phyloP scores from a whole-genome alignment of 768 basidiomycete species.

The Boletales sp. region DNA sequence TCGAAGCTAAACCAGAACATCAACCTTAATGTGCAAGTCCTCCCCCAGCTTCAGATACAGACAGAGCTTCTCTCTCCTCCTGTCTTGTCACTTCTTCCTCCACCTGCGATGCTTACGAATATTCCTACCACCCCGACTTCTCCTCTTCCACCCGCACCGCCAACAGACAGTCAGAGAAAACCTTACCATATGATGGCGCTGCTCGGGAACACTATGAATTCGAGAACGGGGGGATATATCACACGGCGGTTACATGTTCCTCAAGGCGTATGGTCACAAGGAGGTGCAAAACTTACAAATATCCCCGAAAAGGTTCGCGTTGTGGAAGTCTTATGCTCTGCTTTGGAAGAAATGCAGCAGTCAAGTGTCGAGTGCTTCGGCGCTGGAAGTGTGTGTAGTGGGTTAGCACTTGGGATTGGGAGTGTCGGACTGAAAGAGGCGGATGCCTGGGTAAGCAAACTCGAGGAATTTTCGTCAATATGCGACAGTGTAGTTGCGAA shows the following conservation, averaged over 20 bases:
- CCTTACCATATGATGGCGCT: slow-evolving; percentile 91
- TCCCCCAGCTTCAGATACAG: slow-evolving; percentile 48
- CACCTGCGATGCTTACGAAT: slow-evolving; percentile 46
- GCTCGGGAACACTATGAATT: slow-evolving; percentile 73
- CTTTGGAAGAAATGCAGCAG: slow-evolving; percentile 73
- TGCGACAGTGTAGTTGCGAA: slow-evolving; percentile 79
- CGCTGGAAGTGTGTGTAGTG: slow-evolving; percentile 73
- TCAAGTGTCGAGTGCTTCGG: slow-evolving; percentile 74
- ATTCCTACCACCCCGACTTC: slow-evolving; percentile 75
- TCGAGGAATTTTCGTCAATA: slow-evolving; percentile 76
- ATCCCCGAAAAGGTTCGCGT: slow-evolving; percentile 83
- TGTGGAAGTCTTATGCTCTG: slow-evolving; percentile 72
- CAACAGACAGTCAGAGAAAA: slow-evolving; percentile 69
- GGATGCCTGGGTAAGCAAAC: slow-evolving; percentile 69
- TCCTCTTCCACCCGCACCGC: slow-evolving; percentile 70
- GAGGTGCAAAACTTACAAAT: slow-evolving; percentile 80
- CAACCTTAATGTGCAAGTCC: slow-evolving; percentile 40
- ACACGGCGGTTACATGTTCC: slow-evolving; percentile 86
- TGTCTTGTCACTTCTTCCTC: slow-evolving; percentile 40
- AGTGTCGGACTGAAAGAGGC: slow-evolving; percentile 75
- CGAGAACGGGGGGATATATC: slow-evolving; percentile 81
- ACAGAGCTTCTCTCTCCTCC: slow-evolving; percentile 47
- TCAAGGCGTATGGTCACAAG: slow-evolving; percentile 87
- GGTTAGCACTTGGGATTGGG: slow-evolving; percentile 70
- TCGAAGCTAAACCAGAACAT: slow-evolving; percentile 52